Conservation (phyloP, 768 basidiomycete genomes). For the Melanogaster broomeanus region DNA sequence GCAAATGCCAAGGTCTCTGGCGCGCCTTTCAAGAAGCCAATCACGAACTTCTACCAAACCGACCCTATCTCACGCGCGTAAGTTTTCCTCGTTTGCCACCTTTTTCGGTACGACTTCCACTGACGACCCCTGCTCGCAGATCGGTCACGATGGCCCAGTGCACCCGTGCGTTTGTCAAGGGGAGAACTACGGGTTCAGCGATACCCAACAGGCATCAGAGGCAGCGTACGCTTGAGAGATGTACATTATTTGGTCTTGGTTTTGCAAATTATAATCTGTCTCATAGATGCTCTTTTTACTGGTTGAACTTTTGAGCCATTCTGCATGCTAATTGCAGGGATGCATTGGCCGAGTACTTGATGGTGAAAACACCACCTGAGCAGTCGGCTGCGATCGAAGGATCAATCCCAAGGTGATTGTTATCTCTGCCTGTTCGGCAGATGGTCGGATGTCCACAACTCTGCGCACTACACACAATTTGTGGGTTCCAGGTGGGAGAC, state of each 20-base stretch:
- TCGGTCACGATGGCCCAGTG: conserved; percentile 98
- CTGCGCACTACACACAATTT: too few relatives aligned
- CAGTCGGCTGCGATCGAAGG: too few relatives aligned
- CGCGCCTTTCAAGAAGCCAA: conserved; percentile 71
- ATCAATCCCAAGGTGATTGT: too few relatives aligned
- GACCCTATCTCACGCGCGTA: conserved; percentile 93
- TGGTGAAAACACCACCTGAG: too few relatives aligned
- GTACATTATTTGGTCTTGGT: neutral
- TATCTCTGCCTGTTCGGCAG: too few relatives aligned
- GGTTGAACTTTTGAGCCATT: too few relatives aligned
- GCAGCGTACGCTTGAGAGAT: conserved; percentile 44
- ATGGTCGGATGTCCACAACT: too few relatives aligned
- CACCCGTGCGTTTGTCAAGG: conserved; percentile 81
- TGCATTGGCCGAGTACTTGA: too few relatives aligned
- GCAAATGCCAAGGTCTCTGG: conserved; percentile 57
- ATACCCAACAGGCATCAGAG: conserved; percentile 45
- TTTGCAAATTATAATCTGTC: conserved; percentile 1
- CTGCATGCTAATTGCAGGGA: too few relatives aligned
- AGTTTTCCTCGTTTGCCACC: conserved; percentile 37
- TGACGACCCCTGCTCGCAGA: conserved; percentile 35
- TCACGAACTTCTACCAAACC: conserved; percentile 94
- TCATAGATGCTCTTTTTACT: neutral
- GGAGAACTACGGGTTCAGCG: conserved; percentile 62
- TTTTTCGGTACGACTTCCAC: neutral
- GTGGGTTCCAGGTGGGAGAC: too few relatives aligned